phyloP scores from a whole-genome alignment of 192 early-diverging fungal species.

The Coemansia biformis region DNA sequence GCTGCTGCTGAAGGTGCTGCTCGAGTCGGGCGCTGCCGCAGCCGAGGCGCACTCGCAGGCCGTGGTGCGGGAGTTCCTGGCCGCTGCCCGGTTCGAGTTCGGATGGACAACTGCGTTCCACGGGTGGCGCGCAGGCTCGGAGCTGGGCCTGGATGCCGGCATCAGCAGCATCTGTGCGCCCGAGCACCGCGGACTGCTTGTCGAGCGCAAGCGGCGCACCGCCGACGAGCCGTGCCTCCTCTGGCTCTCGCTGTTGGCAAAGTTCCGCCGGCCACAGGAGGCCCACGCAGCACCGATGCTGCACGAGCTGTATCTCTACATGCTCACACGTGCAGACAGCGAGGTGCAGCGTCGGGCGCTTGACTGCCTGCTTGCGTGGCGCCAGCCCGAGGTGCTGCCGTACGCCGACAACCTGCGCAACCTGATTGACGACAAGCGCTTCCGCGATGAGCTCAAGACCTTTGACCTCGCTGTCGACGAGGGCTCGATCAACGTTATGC shows the following conservation, averaged over 20 bases:
- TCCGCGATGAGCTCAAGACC: slow-evolving; percentile 84
- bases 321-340: slow-evolving; percentile 77
- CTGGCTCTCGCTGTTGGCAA: slow-evolving; percentile 37
- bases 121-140: slow-evolving; percentile 6
- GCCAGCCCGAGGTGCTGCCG: slow-evolving; percentile 57
- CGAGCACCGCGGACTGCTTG: slow-evolving; percentile 22
- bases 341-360: slow-evolving; percentile 73
- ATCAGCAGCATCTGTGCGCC: slow-evolving; percentile 3
- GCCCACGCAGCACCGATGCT: slow-evolving; percentile 18
- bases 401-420: slow-evolving; percentile 74
- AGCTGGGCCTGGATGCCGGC: slow-evolving; percentile 8
- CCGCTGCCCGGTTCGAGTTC: slow-evolving; percentile 41
- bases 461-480: slow-evolving; percentile 64
- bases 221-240: slow-evolving; percentile 15
- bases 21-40: slow-evolving; percentile 53
- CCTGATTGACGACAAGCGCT: slow-evolving; percentile 77
- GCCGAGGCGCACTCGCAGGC: slow-evolving; percentile 61
- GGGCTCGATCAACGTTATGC: slow-evolving; percentile 55
- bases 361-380: slow-evolving; percentile 83
- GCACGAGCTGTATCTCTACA: slow-evolving; percentile 53
- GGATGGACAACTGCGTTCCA: slow-evolving; percentile 36
- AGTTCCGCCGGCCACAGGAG: slow-evolving; percentile 32
- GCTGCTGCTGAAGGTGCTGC: slow-evolving; percentile 57
- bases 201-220: slow-evolving; percentile 12
- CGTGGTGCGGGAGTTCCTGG: slow-evolving; percentile 61